These are phyloP conservation scores for Neohortaea acidophila DNA, from an alignment of 495 filamentous ascomycete species.

Conservation along the genomic window DNA sequence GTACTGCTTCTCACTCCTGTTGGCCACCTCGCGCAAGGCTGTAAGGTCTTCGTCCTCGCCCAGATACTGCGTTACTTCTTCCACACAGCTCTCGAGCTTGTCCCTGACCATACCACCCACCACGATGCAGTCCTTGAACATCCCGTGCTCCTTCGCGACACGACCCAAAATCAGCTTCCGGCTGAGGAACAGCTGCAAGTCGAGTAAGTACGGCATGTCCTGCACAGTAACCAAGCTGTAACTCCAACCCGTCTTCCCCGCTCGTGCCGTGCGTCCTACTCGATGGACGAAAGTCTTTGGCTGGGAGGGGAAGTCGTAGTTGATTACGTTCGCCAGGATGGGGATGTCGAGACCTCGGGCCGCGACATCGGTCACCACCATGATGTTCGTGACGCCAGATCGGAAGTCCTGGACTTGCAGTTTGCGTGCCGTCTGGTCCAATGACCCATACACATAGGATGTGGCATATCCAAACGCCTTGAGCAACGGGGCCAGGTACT, in stretches of 20 bases:
- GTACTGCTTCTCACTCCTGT: conserved; percentile 88
- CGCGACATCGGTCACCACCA: conserved; percentile 96
- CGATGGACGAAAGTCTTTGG: conserved; percentile 95
- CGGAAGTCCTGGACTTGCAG: conserved; percentile 82
- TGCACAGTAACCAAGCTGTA: conserved; percentile 76
- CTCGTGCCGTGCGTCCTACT: conserved; percentile 87
- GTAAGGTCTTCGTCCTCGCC: conserved; percentile 58
- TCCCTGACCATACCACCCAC: conserved; percentile 59
- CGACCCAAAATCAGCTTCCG: conserved; percentile 58
- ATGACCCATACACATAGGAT: conserved; percentile 81
- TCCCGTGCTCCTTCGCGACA: conserved; percentile 35
- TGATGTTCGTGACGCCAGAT: conserved; percentile 64
- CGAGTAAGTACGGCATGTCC: conserved; percentile 79
- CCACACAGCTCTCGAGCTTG: conserved; percentile 51
- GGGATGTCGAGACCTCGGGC: conserved; percentile 97
- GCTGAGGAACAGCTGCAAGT: conserved; percentile 88
- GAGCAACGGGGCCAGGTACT: conserved; percentile 68
- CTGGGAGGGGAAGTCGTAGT: conserved; percentile 95
- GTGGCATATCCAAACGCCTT: conserved; percentile 63
- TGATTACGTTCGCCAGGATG: conserved; percentile 89
- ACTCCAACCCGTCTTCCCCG: conserved; percentile 81
- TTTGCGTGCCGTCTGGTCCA: conserved; percentile 85
- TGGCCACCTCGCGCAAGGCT: conserved; percentile 52
- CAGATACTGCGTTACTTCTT: conserved; percentile 64
- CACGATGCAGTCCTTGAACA: conserved; percentile 66